Base-by-base conservation (phyloP, 139 green algal species). In the Astrephomene gubernaculifera region DNA sequence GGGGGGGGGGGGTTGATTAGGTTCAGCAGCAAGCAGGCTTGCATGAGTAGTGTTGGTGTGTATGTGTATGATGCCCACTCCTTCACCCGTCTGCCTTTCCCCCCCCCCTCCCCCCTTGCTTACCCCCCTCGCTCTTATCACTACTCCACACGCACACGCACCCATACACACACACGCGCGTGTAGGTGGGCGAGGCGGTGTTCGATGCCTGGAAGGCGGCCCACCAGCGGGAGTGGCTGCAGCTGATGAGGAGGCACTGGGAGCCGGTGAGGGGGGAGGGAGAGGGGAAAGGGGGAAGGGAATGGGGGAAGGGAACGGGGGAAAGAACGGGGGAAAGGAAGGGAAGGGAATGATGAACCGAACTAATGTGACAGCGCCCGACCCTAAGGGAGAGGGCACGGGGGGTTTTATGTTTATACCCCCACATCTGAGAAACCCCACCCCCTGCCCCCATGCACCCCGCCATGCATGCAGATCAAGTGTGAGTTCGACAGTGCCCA, bases 151-250 rank as follows among this genome's bases (percentile, higher is more conserved):
- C 17, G 12, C 49, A 25, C 49, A 12, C 14, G 49, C 49, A 57
- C 17, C 14, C 49, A 57, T 57, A 12, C 17, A 12, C 49, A 57
- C 49, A 57, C 49, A 17, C 17, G 8, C 2, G 14, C 35, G 21
- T 44, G 33, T 39, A 83, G 75, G 75, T 83, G 29, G 75, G 75
- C 29, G 74, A 82, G 75, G 60, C 72, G 38, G 41, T 24, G 39
- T 83, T 63, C 41, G 75, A 83, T 12, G 27, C 29, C 19, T 83
- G 75, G 75, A 2, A 38, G 60, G 60, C 25, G 29, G 29, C 27
- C 1, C 57, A 72, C 57, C 60, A 57, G 21, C 17, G 75, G n/a
- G 60, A 83, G 75, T 83, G 60, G 60, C 7, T 60, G 19, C 21
- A 52, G 4, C 29, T 83, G 27, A n/a, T 83, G 75, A 31, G 21